phyloP scores from a whole-genome alignment of 495 filamentous ascomycete species.

The Penicillium ucsense region DNA sequence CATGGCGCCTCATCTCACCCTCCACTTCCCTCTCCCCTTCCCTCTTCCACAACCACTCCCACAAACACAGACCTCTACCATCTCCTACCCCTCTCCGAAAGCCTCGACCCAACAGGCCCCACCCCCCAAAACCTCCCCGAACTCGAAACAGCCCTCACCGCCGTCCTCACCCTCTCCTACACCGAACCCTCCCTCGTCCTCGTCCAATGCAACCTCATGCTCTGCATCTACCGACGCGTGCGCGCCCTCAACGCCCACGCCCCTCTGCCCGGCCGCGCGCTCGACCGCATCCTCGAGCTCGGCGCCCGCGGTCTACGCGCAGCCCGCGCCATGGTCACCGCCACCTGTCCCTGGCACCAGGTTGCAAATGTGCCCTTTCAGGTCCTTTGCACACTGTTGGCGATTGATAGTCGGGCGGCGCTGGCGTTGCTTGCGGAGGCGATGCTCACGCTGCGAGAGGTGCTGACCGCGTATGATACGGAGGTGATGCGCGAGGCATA shows the following conservation, averaged over 20 bases:
- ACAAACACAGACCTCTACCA: constrained; percentile 25
- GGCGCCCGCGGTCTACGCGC: constrained; percentile 26
- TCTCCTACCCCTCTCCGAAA: constrained; percentile 36
- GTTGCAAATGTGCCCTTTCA: constrained; percentile 47
- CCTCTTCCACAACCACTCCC: constrained; percentile 3
- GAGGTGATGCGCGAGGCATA: constrained; percentile 41
- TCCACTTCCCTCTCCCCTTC: constrained; percentile 6
- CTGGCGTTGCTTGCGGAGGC: constrained; percentile 38
- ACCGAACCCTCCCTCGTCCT: constrained; percentile 29
- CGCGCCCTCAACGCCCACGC: constrained; percentile 32
- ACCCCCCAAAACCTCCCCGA: constrained; percentile 21
- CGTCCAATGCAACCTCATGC: constrained; percentile 42
- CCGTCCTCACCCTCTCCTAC: constrained; percentile 30
- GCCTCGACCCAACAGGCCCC: constrained; percentile 31
- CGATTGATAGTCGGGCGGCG: constrained; percentile 40
- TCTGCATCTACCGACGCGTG: constrained; percentile 43
- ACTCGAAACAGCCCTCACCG: constrained; percentile 27
- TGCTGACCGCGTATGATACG: constrained; percentile 36
- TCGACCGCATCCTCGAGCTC: constrained; percentile 28
- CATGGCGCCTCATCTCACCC: constrained; percentile 30
- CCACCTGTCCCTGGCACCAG: constrained; percentile 43
- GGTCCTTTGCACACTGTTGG: constrained; percentile 41
- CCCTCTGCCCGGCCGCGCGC: constrained; percentile 18
- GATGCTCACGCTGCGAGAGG: constrained; percentile 39
- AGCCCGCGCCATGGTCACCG: constrained; percentile 27